Conservation (phyloP, 192 early-diverging fungal genomes). For the Cladochytrium replicatum region DNA sequence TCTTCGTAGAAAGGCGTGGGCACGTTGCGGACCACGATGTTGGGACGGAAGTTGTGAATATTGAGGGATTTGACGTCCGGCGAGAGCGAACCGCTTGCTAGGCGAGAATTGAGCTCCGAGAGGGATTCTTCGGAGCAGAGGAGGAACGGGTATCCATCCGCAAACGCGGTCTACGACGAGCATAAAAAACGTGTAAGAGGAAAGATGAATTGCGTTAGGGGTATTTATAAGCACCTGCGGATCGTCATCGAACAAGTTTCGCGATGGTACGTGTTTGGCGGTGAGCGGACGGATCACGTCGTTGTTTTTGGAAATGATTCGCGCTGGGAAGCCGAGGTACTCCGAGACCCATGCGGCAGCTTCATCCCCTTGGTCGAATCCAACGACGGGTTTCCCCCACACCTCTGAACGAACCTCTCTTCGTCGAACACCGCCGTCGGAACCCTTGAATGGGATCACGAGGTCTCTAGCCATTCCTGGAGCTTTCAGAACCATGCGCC, state of each 20-base stretch:
- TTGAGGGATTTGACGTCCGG: conserved; percentile 22
- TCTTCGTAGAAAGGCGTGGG: conserved; percentile 60
- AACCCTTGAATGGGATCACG: conserved; percentile 1
- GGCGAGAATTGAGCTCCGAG: conserved; percentile 46
- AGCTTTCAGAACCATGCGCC: conserved; percentile 24
- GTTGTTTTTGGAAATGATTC: conserved; percentile 41
- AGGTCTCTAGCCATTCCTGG: conserved; percentile 20
- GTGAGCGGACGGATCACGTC: conserved; percentile 24
- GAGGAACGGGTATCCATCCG: conserved; percentile 69
- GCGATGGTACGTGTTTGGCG: conserved; percentile 33
- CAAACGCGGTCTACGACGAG: conserved; percentile 56
- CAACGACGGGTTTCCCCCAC: conserved; percentile 23
- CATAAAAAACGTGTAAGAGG: conserved; percentile 9
- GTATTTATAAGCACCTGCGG: no score
- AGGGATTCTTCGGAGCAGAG: conserved; percentile 48
- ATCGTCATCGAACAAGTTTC: conserved; percentile 5
- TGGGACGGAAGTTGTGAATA: conserved; percentile 64
- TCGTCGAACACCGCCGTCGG: neutral
- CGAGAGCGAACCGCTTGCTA: conserved; percentile 15
- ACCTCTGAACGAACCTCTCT: conserved; percentile 3
- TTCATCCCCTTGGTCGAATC: conserved; percentile 54
- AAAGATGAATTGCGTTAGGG: no score
- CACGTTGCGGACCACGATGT: conserved; percentile 46
- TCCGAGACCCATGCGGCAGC: conserved; percentile 46
- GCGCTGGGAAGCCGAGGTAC: conserved; percentile 25